Evolutionary conservation across 2,329 filamentous ascomycete genomes (phyloP), one percentile per base, ranked within the genome.

Genomic region (Cadophora gregata): DNA sequence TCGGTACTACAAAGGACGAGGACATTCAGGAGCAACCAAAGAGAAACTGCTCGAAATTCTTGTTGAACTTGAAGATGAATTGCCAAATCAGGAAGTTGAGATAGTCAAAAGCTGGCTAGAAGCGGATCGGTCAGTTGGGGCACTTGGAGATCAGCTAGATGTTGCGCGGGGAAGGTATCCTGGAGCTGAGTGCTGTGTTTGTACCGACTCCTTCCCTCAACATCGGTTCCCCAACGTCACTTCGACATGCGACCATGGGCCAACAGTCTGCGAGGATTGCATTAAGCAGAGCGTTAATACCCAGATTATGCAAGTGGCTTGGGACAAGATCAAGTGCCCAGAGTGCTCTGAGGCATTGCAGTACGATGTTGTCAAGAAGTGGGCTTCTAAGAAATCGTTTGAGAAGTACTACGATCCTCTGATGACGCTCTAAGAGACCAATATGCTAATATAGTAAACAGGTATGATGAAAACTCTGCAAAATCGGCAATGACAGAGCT

Each of bases 311-410:
- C 48, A 64, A 5, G 33, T 48, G 7, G 65, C 78, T 1, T 83
- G 81, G 80, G 80, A 81, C 38, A 78, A 82, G 10, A 80, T 88
- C 48, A 77, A 76, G 53, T 89, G 86, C 61, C 84, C 85, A 0
- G 81, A 85, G 59, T 89, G 86, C 68, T 71, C 78, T 3, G 77
- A 76, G 29, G 12, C 36, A 69, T 72, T 0, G 75, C 88, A 1
- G 71, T 77, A 83, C 67, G 73, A 76, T 19, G 81, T 84, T 21
- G 78, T 88, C 2, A 78, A 80, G 66, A 75, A 76, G 0, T 81
- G 80, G 62, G 83, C 85, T 1, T 79, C 82, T 19, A 59, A 73
- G 0, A 77, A 80, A 5, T 80, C 80, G 0, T 84, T 84, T 64
- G 73, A 76, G 10, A 79, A 78, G 78, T 86, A 29, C 12, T 14